Percentiles rank a stretch among this genome's conserved stretches.
Conservation (phyloP, 1,284 basidiomycete species). For the Melampsora americana region DNA sequence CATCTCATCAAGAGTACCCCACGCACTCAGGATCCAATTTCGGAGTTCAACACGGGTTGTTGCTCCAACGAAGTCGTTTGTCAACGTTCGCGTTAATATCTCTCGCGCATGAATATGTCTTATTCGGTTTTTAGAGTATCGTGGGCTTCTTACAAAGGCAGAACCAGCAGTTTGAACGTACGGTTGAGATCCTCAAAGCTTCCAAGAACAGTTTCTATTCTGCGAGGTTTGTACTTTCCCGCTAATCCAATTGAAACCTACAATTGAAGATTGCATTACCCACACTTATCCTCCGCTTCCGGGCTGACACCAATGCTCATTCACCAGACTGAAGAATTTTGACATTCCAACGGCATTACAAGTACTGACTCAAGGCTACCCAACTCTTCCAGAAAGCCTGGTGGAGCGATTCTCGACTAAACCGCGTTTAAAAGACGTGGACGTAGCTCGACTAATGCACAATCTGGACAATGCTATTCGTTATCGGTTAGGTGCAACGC, state of each 20-base stretch:
- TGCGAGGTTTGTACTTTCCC: slow-evolving; percentile 51
- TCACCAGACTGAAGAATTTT: slow-evolving; percentile 26
- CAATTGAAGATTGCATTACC: background rate
- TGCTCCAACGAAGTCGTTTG: too few relatives aligned
- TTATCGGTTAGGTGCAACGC: slow-evolving; percentile 14
- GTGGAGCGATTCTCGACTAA: slow-evolving; percentile 26
- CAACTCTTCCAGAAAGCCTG: slow-evolving; percentile 24
- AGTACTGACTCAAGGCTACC: slow-evolving; percentile 40
- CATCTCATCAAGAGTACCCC: background rate
- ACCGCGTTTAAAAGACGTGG: slow-evolving; percentile 10
- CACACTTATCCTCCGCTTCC: background rate
- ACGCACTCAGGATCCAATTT: background rate
- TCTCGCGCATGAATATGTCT: slow-evolving; percentile 16
- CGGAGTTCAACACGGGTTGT: too few relatives aligned
- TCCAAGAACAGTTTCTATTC: slow-evolving; percentile 60
- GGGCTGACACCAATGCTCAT: background rate
- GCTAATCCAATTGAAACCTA: background rate
- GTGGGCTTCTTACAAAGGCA: slow-evolving; percentile 74
- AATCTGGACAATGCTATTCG: slow-evolving; percentile 35
- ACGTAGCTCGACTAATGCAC: slow-evolving; percentile 31
- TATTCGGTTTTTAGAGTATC: slow-evolving; percentile 45
- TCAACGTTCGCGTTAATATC: too few relatives aligned
- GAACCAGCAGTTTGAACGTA: slow-evolving; percentile 73
- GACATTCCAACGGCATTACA: slow-evolving; percentile 35
- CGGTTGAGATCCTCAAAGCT: slow-evolving; percentile 64